Conservation (phyloP, 2,329 filamentous ascomycete genomes). For the Periconia sp. region DNA sequence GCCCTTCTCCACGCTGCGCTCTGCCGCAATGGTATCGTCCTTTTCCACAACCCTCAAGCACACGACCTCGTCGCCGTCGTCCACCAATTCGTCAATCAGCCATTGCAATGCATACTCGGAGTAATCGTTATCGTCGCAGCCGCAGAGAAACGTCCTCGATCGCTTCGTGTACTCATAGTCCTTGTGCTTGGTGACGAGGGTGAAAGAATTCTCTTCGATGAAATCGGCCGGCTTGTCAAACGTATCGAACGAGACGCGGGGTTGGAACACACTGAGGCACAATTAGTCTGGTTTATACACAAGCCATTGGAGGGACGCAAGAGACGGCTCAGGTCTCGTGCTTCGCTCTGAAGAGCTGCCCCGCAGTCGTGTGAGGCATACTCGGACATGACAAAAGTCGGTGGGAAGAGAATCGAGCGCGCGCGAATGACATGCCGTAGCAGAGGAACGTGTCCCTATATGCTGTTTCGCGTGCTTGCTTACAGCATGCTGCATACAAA, state of each 20-base stretch:
- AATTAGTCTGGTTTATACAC: conserved; percentile 15
- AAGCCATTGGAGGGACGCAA: conserved; percentile 21
- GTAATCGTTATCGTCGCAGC: conserved; percentile 87
- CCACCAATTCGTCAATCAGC: conserved; percentile 87
- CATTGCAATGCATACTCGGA: conserved; percentile 91
- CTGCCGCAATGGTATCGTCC: conserved; percentile 68
- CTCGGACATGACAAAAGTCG: conserved; percentile 21
- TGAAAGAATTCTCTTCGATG: conserved; percentile 63
- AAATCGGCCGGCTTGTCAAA: conserved; percentile 70
- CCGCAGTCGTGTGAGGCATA: conserved; percentile 21
- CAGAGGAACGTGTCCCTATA: conserved; percentile 9
- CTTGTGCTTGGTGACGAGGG: conserved; percentile 81
- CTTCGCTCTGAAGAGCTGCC: conserved; percentile 20
- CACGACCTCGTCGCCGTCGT: conserved; percentile 91
- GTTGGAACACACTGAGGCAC: conserved; percentile 59
- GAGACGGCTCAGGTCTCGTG: conserved; percentile 19
- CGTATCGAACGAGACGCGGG: conserved; percentile 74
- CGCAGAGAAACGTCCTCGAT: conserved; percentile 86
- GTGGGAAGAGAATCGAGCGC: neutral
- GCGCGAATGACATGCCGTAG: conserved; percentile 6
- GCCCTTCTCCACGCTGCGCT: conserved; percentile 63
- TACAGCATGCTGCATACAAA: conserved; percentile 5
- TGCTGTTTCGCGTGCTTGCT: conserved; percentile 1
- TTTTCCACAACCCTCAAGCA: conserved; percentile 88
- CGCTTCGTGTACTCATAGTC: conserved; percentile 80